Percentiles rank a stretch among this genome's conserved stretches.
Evolutionary conservation across 1,139 yeast species (phyloP).

Genomic region (Suhomyces taliae): DNA sequence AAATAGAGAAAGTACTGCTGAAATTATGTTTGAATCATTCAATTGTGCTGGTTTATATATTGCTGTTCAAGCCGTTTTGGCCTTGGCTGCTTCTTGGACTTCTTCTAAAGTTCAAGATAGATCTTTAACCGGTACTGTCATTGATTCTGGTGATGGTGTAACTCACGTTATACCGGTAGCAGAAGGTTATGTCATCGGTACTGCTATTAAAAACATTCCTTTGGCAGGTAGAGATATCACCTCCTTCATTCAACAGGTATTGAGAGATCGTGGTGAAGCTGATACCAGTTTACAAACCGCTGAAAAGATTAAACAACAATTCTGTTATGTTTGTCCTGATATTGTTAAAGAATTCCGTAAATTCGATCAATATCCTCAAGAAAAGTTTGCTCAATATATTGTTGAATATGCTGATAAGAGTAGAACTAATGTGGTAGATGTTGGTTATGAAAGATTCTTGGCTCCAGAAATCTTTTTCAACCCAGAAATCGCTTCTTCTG

Average conservation of each 20-base stretch:
- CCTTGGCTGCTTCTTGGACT: slow-evolving; percentile 99
- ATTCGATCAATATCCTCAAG: slow-evolving; percentile 87
- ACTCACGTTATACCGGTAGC: slow-evolving; percentile 99
- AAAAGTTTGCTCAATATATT: slow-evolving; percentile 87
- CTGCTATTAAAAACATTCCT: slow-evolving; percentile 95
- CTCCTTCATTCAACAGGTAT: slow-evolving; percentile 82
- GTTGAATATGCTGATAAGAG: slow-evolving; percentile 77
- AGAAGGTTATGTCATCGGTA: slow-evolving; percentile 97
- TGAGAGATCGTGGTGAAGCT: slow-evolving; percentile 95
- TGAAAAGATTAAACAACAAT: slow-evolving; percentile 92
- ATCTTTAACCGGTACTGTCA: slow-evolving; percentile 96
- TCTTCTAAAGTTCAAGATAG: slow-evolving; percentile 93
- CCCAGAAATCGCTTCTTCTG: slow-evolving; percentile 95
- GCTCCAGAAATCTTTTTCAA: slow-evolving; percentile 99
- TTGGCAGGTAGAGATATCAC: slow-evolving; percentile 99
- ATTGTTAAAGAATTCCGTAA: slow-evolving; percentile 94
- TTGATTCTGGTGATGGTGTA: slow-evolving; percentile 96
- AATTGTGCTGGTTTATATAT: slow-evolving; percentile 98
- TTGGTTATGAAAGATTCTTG: slow-evolving; percentile 94
- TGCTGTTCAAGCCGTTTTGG: slow-evolving; percentile 98
- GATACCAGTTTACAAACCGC: slow-evolving; percentile 96
- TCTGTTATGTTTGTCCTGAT: slow-evolving; percentile 96
- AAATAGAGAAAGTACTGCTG: slow-evolving; percentile 97
- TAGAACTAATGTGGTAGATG: slow-evolving; percentile 74
- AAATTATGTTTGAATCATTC: slow-evolving; percentile 97